These are phyloP conservation scores for Onygenales sp. DNA, from an alignment of 2,329 filamentous ascomycete genomes.

Conservation along the genomic window DNA sequence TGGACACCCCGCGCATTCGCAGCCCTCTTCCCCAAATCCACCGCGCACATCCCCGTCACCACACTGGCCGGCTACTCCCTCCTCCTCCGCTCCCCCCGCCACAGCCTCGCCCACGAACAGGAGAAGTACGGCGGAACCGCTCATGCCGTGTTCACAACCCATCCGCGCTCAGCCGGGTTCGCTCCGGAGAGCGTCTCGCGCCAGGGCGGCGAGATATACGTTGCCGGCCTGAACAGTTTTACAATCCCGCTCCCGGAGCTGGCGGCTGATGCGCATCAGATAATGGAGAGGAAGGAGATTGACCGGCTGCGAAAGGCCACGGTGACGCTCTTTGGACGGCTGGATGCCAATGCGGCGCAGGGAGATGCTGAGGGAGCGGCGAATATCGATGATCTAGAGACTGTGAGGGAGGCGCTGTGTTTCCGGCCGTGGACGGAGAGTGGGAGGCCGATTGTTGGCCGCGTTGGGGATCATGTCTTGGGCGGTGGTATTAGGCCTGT, in stretches of 20 bases:
- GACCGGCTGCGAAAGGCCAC: constrained; percentile 22
- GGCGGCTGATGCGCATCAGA: constrained; percentile 29
- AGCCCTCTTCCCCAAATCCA: constrained; percentile 52
- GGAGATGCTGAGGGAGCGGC: constrained; percentile 15
- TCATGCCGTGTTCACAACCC: constrained; percentile 60
- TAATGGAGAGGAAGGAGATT: constrained; percentile 36
- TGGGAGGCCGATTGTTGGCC: constrained; percentile 54
- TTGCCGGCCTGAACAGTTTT: constrained; percentile 61
- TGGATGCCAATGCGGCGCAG: constrained; percentile 6
- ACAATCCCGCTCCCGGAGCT: constrained; percentile 50
- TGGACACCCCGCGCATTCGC: constrained; percentile 62
- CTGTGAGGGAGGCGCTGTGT: constrained; percentile 58
- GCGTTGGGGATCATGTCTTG: constrained; percentile 47
- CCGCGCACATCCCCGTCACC: constrained; percentile 45
- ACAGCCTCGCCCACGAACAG: constrained; percentile 19
- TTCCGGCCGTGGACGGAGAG: constrained; percentile 60
- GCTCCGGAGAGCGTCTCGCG: constrained; percentile 64
- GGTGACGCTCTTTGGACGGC: constrained; percentile 25
- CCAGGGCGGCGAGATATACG: constrained; percentile 57
- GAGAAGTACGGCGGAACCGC: constrained; percentile 39
- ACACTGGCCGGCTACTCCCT: constrained; percentile 64
- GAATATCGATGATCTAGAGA: constrained; percentile 45
- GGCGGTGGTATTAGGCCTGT: constrained; percentile 39
- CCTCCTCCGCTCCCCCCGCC: constrained; percentile 52
- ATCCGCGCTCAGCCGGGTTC: constrained; percentile 43